Evolutionary conservation across 2,329 filamentous ascomycete species (phyloP), one percentile per base, ranked within the genome.

Genomic region (Colletotrichum nymphaeae): DNA sequence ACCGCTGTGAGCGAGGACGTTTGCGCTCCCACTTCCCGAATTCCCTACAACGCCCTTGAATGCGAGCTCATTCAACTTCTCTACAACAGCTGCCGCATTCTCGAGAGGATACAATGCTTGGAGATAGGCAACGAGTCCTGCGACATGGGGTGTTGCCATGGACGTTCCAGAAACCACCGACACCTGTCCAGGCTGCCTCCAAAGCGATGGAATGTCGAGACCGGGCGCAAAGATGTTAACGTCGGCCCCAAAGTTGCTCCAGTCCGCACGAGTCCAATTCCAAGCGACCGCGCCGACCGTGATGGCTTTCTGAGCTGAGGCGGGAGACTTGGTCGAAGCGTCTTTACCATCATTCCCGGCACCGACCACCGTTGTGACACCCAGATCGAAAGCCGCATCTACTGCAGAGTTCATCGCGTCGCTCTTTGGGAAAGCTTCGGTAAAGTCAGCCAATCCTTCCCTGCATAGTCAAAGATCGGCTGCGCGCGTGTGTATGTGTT

Each of bases 191-290:
- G 49, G 35, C 11, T 55, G 6, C 60, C 83, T 84, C 83, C 83
- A 89, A 1, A 89, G 79, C 53, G 84, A 87, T 11, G 85, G 77
- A 56, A 89, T 80, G 59, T 76, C 74, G 1, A 83, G 80, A 11
- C 88, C 88, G 1, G 88, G 86, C 0, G 87, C 88, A 58, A 87
- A 87, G 73, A 90, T 78, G 75, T 90, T 86, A 55, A 90, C 81
- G 8, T 76, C 30, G 1, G 70, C 7, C 26, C 7, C 24, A 12
- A 42, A 49, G 59, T 22, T 37, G 19, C 88, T 88, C 66, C 81
- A 89, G 80, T 90, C 89, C 72, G 85, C 87, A 79, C 85, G 88
- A 8, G 75, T 76, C n/a, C 86, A 82, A 19, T 82, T 79, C 6
- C 76, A 77, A 0, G 88, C 89, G 75, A 88, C 81, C 57, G 87